phyloP scores from a whole-genome alignment of 768 basidiomycete species.

The Amanita pallidorosea region DNA sequence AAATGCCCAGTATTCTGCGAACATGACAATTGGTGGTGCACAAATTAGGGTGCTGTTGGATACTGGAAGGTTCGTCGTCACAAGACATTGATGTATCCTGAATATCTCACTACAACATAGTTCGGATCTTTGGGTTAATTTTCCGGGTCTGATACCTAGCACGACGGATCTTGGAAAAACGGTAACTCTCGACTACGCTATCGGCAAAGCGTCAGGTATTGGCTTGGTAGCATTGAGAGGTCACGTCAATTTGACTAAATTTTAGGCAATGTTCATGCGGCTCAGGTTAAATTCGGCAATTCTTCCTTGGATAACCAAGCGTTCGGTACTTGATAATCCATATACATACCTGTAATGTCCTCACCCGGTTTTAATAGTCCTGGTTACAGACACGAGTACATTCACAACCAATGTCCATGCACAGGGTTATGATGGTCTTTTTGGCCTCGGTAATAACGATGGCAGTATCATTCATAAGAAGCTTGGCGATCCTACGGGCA shows the following conservation, averaged over 20 bases:
- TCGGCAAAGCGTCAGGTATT: slow-evolving; percentile 53
- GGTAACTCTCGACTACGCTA: slow-evolving; percentile 53
- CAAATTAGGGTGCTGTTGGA: slow-evolving; percentile 55
- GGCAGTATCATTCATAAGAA: slow-evolving; percentile 56
- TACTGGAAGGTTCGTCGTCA: slow-evolving; percentile 51
- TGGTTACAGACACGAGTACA: slow-evolving; percentile 49
- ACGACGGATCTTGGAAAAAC: slow-evolving; percentile 46
- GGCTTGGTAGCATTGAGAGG: slow-evolving; percentile 2
- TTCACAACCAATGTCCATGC: slow-evolving; percentile 51
- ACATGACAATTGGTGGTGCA: slow-evolving; percentile 56
- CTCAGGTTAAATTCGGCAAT: slow-evolving; percentile 41
- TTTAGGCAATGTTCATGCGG: slow-evolving; percentile 46
- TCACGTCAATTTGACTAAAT: background rate
- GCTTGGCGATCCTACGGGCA: slow-evolving; percentile 35
- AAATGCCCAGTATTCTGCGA: slow-evolving; percentile 65
- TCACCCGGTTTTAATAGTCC: slow-evolving; percentile 29
- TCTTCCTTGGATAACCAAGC: slow-evolving; percentile 55
- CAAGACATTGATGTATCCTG: background rate
- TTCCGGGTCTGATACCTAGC: slow-evolving; percentile 31
- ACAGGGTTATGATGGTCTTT: slow-evolving; percentile 59
- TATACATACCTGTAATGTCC: background rate
- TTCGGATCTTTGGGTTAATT: slow-evolving; percentile 68
- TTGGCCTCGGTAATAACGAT: slow-evolving; percentile 71
- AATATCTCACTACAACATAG: slow-evolving; percentile 21
- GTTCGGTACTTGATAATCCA: slow-evolving; percentile 35